Evolutionary conservation across 306 rosid genomes (phyloP), one percentile per base, ranked within the genome.

Genomic region (Cicer yamashitae): DNA sequence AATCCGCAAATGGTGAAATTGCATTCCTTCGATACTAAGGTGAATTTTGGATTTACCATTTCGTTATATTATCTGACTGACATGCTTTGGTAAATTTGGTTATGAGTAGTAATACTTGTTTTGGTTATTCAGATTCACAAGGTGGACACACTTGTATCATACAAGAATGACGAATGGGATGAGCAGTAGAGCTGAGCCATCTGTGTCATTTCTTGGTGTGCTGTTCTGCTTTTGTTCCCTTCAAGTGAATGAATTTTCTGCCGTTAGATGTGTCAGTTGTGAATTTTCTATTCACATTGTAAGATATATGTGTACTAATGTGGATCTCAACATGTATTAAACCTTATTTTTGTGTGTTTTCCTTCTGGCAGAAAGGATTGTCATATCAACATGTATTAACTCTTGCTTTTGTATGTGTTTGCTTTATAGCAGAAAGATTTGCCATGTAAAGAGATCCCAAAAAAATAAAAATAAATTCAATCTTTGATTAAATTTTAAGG

Each of bases 21-120:
- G 85, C 99, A 96, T 84, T 92, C 99, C 34, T 96, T 96, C 64
- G 99, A 96, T 79, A 96, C 99, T 52, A 96, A 96, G 99, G 99
- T 86, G 75, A 76, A 20, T 83, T 82, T 56, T 73, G 54, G 57
- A 8, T 40, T 66, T 52, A 25, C n/a, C 54, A 7, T 77, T 77
- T 38, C 14, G 12, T 75, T 63, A 12, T 38, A 70, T 45, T 45
- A 9, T 47, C 11, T n/a, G 10, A 58, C 18, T 40, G 3, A 7
- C 37, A 40, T 3, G 10, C 11, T 76, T 45, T 18, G 50, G 43
- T 70, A 67, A 58, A 64, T 67, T 46, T 61, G 54, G 62, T 14
- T 70, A 40, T 51, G 7, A 52, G 46, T 51, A 43, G 46, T 51
- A 43, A 62, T 1, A 4, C 10, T 69, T 77, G 75, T 80, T 63